phyloP scores from a whole-genome alignment of 2,329 filamentous ascomycete genomes.

The Penicillium psychrosexuale region DNA sequence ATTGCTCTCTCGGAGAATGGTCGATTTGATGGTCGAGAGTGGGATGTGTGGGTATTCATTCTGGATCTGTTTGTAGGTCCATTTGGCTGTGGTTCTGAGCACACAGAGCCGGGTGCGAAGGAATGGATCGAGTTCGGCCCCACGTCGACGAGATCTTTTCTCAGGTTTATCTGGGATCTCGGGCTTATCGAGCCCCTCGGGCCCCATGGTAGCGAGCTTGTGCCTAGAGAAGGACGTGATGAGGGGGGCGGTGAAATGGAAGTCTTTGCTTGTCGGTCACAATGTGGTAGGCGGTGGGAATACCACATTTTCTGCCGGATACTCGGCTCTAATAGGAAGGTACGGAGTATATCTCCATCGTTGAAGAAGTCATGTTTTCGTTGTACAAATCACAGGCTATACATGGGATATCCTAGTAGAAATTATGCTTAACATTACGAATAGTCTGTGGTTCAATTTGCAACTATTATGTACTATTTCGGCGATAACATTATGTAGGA shows the following conservation, averaged over 20 bases:
- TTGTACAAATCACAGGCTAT: not conserved
- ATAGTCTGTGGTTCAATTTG: not conserved
- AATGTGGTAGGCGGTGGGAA: not conserved
- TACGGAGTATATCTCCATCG: not conserved
- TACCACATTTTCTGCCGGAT: not conserved
- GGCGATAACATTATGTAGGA: no score
- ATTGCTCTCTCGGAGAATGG: conserved; percentile 1
- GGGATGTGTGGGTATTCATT: conserved; percentile 9
- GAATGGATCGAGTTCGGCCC: conserved; percentile 12
- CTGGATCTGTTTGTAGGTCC: conserved; percentile 10
- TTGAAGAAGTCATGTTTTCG: not conserved
- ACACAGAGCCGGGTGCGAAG: conserved; percentile 10
- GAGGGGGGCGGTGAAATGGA: not conserved
- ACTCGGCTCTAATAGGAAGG: not conserved
- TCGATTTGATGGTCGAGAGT: conserved; percentile 11
- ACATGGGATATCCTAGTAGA: not conserved
- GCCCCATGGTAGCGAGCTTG: conserved; percentile 1
- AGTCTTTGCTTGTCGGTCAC: not conserved
- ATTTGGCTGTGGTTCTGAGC: conserved; percentile 10
- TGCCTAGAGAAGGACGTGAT: not conserved
- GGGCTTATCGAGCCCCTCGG: conserved; percentile 1
- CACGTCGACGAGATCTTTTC: conserved; percentile 3
- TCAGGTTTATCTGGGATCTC: not conserved
- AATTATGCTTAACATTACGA: not conserved
- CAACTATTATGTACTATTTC: not conserved